Evolutionary conservation across 2,329 filamentous ascomycete species (phyloP).

Genomic region (Periconia sp.): DNA sequence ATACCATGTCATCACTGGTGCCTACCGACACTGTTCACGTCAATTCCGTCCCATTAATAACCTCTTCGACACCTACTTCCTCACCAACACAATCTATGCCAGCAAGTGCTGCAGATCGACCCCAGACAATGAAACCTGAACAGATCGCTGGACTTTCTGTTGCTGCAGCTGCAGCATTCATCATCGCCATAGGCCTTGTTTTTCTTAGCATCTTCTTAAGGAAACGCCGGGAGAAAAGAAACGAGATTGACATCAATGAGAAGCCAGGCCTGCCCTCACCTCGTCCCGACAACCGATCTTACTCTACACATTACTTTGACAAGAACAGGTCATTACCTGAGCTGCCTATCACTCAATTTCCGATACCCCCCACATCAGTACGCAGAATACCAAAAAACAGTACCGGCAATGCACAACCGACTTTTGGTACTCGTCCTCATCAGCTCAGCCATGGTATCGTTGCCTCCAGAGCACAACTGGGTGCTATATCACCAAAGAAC

Average conservation of each 20-base stretch:
- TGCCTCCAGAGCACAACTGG: neutral
- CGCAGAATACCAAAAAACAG: too few relatives aligned
- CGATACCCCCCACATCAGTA: neutral
- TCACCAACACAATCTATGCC: slow-evolving; percentile 18
- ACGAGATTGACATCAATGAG: slow-evolving; percentile 15
- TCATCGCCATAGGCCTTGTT: slow-evolving; percentile 43
- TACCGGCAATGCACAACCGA: too few relatives aligned
- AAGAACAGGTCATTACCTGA: neutral
- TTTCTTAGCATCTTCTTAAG: slow-evolving; percentile 39
- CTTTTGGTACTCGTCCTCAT: neutral
- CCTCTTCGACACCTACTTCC: slow-evolving; percentile 28
- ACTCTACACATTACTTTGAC: neutral
- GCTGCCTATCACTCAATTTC: neutral
- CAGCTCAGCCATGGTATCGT: neutral
- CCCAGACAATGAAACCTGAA: slow-evolving; percentile 35
- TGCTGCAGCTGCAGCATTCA: slow-evolving; percentile 39
- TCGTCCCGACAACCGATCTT: neutral
- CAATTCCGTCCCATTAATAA: slow-evolving; percentile 25
- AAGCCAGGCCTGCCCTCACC: slow-evolving; percentile 16
- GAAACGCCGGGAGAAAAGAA: slow-evolving; percentile 31
- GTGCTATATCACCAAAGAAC: neutral
- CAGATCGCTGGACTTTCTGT: slow-evolving; percentile 44
- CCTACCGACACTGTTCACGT: slow-evolving; percentile 25
- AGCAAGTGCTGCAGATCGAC: slow-evolving; percentile 14
- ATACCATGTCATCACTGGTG: slow-evolving; percentile 10